Base-by-base conservation (phyloP, 1,139 yeast genomes). In the Suhomyces kunorum region DNA sequence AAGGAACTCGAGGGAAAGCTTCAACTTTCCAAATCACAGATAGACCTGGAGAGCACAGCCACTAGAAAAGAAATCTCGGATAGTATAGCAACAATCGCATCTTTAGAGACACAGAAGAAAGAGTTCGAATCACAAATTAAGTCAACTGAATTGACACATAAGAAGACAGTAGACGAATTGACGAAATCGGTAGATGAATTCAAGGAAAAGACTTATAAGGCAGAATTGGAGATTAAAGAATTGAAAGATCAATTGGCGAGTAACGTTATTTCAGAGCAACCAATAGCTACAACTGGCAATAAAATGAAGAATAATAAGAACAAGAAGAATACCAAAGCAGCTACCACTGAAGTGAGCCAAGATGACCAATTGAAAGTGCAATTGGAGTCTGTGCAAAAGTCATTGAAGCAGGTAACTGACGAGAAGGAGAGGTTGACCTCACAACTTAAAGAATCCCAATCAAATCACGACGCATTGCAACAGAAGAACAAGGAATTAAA, bases 401-500 rank as follows among this genome's bases (percentile, higher is more conserved):
- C 27, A 14, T 38, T 41, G 13, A 20, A 34, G 11, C 14, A 17
- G 8, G 27, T 27, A 13, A 26, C 8, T 7, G 39, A 38, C 9
- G 38, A 36, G 8, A 38, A 35, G 14, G 33, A 34, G 7, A 16
- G 24, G 11, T 13, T 38, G 2, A 11, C 39, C 3, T 13, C 12
- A 7, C 36, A 44, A 17, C 32, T 44, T 8, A 34, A 35, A 7
- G 36, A 39, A 12, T 9, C 27, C 3, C 33, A 40, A 30, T n/a
- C 32, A 4, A 34, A 40, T 11, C 32, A 29, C 12, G 40, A 43
- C 5, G 4, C 26, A 3, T 14, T 43, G 9, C 26, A 40, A 7
- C 30, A 19, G 7, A 32, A 16, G 6, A 49, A 54, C 35, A 47
- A 49, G 2, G 54, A 55, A 8, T 45, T 66, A n/a, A 59, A 54